Base-by-base conservation (phyloP, 768 basidiomycete species). In the Agaricus sinodeliciosus region DNA sequence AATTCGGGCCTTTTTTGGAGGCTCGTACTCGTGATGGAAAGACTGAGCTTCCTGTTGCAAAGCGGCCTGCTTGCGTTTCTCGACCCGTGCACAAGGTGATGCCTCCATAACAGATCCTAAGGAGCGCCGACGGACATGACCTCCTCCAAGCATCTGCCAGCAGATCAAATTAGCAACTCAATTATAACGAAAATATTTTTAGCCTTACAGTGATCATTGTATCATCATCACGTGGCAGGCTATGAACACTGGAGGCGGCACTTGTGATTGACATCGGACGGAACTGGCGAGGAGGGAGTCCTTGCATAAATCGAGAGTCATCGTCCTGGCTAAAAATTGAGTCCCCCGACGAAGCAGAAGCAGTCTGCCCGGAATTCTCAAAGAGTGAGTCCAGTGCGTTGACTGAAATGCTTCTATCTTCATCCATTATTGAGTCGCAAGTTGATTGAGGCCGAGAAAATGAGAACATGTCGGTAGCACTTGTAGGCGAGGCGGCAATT, bases 141-240 rank as follows among this genome's bases (percentile, higher is more conserved):
- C 87, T 49, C 87, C 89, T 45, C 84, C 88, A 31, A 90, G 69
- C 87, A 91, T 90, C 85, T 88, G 55, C 1, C 54, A 47, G 12
- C 1, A 36, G 5, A n/a, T 43, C 8, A 35, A 39, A 15, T 13
- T 15, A 9, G 25, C 54, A 48, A 56, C 49, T 18, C 45, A 26
- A 51, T 28, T 7, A 43, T 40, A 25, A 25, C 18, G 19, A 43
- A 31, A 18, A 69, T 39, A 39, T 35, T 35, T 35, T 35, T 35
- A 35, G 22, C 22, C 82, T 62, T 65, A 88, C 86, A 36, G 78
- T 80, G 43, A 90, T 84, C 87, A 90, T 88, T 0, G 90, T 90
- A 58, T 90, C 88, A 54, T 89, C 85, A 25, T 90, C 87, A 57
- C 73, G 75, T 41, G 67, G 65, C 0, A 82, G 76, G 54, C 78